These are phyloP conservation scores for Casuarina equisetifolia DNA, from an alignment of 306 rosid species.

Conservation along the genomic window DNA sequence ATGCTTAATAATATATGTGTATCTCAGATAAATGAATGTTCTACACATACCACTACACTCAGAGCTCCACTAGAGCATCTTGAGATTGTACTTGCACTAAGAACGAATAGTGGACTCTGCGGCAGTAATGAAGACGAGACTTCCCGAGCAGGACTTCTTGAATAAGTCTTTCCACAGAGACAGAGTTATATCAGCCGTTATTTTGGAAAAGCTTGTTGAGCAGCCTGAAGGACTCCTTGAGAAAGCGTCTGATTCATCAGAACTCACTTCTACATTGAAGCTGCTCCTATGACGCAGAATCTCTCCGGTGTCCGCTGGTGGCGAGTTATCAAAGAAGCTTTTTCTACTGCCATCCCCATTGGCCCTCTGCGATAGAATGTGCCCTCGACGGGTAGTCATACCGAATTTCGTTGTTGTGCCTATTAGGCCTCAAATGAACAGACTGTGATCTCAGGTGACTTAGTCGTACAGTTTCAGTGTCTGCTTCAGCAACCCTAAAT, in stretches of 20 bases:
- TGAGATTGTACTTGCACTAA: too few relatives aligned
- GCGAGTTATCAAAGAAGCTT: background rate
- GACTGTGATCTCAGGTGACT: background rate
- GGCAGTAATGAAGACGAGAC: background rate
- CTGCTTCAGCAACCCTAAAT: background rate
- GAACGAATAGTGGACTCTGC: background rate
- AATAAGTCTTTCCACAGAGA: background rate
- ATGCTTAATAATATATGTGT: too few relatives aligned
- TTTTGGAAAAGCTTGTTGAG: background rate
- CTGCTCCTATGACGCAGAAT: too few relatives aligned
- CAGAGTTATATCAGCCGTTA: background rate
- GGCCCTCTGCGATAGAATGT: background rate
- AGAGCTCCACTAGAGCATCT: background rate
- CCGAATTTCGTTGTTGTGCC: too few relatives aligned
- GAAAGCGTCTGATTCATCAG: too few relatives aligned
- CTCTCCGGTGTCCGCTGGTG: too few relatives aligned
- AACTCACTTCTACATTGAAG: too few relatives aligned
- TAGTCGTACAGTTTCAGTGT: background rate
- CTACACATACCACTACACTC: background rate
- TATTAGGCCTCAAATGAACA: too few relatives aligned
- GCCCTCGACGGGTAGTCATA: background rate
- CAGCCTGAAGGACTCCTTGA: background rate
- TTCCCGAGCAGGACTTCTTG: too few relatives aligned
- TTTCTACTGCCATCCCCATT: background rate
- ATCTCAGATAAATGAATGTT: too few relatives aligned